Evolutionary conservation across 805 yeast genomes (phyloP), one percentile per base, ranked within the genome.

Genomic region (Huiozyma naganishii): DNA sequence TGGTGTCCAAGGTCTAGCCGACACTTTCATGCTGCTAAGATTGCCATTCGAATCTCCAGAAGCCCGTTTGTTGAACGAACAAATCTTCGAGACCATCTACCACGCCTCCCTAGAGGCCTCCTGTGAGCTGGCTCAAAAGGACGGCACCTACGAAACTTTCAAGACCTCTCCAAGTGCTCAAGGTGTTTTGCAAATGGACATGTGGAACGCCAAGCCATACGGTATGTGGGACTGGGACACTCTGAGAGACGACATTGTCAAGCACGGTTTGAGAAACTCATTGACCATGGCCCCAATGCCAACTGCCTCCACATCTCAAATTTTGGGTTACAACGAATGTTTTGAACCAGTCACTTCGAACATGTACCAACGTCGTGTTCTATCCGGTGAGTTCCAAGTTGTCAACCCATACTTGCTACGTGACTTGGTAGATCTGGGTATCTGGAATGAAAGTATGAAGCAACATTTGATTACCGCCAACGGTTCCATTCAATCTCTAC

Each of bases 1-100:
- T 23, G 98, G 98, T 52, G 96, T 90, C n/a, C 96, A 90, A 65
- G 98, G 98, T 46, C 71, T 90, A 43, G 96, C 97, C 29, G 97
- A 90, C 64, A 72, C 81, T 1, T 90, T 87, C 64, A 76, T 86
- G 73, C 71, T 74, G 51, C 69, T 90, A 48, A 77, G 95, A 55
- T 57, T 86, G 46, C 92, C 97, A 37, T 90, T 89, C 62, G 97
- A 87, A 52, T 83, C 95, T 33, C 67, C 71, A 30, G 83, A 77
- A 55, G 96, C 97, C 11, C 76, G 75, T 60, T 65, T 68, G 47
- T 69, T 90, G 48, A 90, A 90, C 66, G 70, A 74, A 43, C 89
- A 85, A 65, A 87, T 90, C 46, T 90, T 89, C 64, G 97, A 90
- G 70, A 90, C 97, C 27, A 86, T 90, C 37, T 90, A 90, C 65